A percentile compares a stretch with the other conserved stretches of the same genome.
Evolutionary conservation across 1,284 basidiomycete species (phyloP).

Genomic region (Gomphus bonarii): DNA sequence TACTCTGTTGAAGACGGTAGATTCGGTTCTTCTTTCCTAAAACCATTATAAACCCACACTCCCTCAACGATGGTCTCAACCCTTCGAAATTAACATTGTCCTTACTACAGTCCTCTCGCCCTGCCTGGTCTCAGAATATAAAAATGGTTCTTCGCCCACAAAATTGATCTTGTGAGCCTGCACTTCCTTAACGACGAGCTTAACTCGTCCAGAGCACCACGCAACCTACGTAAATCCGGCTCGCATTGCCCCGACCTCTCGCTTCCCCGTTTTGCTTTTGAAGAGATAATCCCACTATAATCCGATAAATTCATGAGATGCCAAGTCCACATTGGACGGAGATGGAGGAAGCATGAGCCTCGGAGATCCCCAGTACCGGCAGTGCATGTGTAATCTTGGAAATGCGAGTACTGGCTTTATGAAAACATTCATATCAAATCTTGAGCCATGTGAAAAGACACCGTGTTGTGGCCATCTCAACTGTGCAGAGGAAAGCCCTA

Average conservation of each 20-base stretch:
- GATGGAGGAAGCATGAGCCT: neutral
- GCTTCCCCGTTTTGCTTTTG: neutral
- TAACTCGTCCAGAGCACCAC: too few species aligned
- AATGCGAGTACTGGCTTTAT: neutral
- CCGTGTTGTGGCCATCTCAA: neutral
- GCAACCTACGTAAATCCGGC: neutral
- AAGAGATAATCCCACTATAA: neutral
- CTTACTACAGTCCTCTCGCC: too few species aligned
- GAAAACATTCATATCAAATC: neutral
- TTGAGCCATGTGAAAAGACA: neutral
- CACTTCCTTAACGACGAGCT: neutral
- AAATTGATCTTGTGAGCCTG: neutral
- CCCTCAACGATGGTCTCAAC: neutral
- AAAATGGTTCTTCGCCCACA: neutral
- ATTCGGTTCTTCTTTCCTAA: too few species aligned
- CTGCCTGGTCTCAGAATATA: too few species aligned
- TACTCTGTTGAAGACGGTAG: too few species aligned
- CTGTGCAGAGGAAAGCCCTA: neutral
- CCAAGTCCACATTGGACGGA: neutral
- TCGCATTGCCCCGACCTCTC: neutral
- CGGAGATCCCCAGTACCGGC: neutral
- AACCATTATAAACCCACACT: neutral
- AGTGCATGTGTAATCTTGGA: neutral
- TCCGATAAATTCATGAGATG: neutral
- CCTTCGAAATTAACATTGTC: too few species aligned